Conservation (phyloP, 148 eudicot species). For the Linanthus parryae region DNA sequence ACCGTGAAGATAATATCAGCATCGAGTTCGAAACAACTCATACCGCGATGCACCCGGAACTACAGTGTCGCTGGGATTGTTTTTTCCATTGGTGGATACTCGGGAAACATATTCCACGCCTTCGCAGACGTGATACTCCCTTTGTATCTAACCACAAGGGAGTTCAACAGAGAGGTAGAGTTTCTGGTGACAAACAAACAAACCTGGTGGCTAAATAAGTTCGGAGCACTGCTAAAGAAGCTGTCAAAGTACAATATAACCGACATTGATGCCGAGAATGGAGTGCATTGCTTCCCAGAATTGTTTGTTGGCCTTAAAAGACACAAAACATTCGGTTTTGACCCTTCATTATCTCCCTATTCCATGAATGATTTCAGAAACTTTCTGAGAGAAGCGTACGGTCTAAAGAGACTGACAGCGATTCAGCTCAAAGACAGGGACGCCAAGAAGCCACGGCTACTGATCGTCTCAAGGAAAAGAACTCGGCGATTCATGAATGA, state of each 20-base stretch:
- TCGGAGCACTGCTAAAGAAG: constrained; percentile 19
- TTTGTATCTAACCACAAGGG: constrained; percentile 29
- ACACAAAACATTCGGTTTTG: constrained; percentile 25
- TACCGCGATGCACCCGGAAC: constrained; percentile 20
- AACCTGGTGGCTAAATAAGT: constrained; percentile 30
- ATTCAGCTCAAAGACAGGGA: neutral
- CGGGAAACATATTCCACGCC: constrained; percentile 50
- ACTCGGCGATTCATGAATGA: constrained; percentile 36
- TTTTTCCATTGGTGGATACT: constrained; percentile 39
- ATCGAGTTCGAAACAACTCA: neutral
- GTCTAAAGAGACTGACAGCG: constrained; percentile 23
- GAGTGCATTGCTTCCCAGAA: constrained; percentile 40
- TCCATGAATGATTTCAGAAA: constrained; percentile 27
- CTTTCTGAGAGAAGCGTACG: constrained; percentile 31
- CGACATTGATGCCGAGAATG: constrained; percentile 30
- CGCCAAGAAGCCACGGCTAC: constrained; percentile 35
- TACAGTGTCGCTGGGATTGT: constrained; percentile 39
- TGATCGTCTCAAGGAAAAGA: constrained; percentile 37
- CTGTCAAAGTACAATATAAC: constrained; percentile 40
- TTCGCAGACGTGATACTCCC: constrained; percentile 46
- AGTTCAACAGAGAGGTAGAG: constrained; percentile 33
- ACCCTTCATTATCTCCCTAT: constrained; percentile 19
- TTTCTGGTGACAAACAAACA: constrained; percentile 27
- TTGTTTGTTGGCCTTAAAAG: constrained; percentile 43
- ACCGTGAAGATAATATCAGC: constrained; percentile 16